phyloP scores from a whole-genome alignment of 129 eudicot species.

The Tanacetum coccineum region DNA sequence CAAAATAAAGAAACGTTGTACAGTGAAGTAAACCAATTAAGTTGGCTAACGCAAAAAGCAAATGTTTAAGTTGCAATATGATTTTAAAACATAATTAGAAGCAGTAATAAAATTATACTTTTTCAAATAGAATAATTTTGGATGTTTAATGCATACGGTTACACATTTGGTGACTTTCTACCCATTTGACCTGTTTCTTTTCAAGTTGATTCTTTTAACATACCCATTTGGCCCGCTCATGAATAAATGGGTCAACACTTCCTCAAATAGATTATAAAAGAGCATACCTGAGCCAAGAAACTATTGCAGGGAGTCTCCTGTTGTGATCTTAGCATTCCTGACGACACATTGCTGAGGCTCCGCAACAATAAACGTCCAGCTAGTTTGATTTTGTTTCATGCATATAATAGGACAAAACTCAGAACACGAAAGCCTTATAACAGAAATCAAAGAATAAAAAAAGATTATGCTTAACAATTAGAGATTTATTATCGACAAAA shows the following conservation, averaged over 20 bases:
- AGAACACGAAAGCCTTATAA: not conserved
- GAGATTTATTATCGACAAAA: not conserved
- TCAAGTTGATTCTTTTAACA: not conserved
- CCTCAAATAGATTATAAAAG: not conserved
- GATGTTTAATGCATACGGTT: not conserved
- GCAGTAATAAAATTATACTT: not conserved
- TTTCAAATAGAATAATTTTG: not conserved
- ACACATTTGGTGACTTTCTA: not conserved
- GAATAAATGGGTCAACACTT: conserved; percentile 3
- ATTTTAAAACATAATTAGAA: too few relatives aligned
- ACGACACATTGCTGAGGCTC: conserved; percentile 26
- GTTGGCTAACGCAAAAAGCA: too few relatives aligned
- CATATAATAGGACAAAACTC: conserved; percentile 12
- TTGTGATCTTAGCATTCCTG: conserved; percentile 25
- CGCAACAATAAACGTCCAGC: conserved; percentile 34
- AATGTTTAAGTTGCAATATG: too few relatives aligned
- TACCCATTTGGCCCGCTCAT: not conserved
- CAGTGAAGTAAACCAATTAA: not conserved
- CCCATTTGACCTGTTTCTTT: not conserved
- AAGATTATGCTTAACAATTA: not conserved
- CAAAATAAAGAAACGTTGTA: not conserved
- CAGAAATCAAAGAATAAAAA: conserved; percentile 2
- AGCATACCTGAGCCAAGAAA: conserved; percentile 29
- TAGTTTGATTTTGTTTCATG: conserved; percentile 25
- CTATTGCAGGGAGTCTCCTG: conserved; percentile 21